These are phyloP conservation scores for Peronosclerospora sorghi DNA, from an alignment of 352 stramenopile genomes.

Conservation along the genomic window DNA sequence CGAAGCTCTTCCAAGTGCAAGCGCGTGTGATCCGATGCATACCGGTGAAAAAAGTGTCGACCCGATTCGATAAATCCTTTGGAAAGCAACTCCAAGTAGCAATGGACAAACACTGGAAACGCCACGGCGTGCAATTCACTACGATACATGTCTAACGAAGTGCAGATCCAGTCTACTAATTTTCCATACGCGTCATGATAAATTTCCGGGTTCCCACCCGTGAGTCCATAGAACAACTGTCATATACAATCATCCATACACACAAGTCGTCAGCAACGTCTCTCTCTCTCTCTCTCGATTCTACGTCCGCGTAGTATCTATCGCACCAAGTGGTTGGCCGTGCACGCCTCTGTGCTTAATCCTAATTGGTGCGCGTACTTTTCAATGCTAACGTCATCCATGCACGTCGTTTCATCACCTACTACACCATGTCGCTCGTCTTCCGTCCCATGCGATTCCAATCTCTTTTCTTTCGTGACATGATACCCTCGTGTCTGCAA, in stretches of 20 bases:
- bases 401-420: conserved; percentile 11
- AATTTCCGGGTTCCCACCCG: conserved; percentile 33
- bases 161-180: conserved; percentile 76
- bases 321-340: conserved; percentile 61
- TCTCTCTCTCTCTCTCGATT: too few species aligned
- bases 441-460: conserved; percentile 7
- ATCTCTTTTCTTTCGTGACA: conserved; percentile 15
- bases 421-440: conserved; percentile 24
- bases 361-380: conserved; percentile 52
- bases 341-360: conserved; percentile 57
- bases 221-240: conserved; percentile 69
- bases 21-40: conserved; percentile 49
- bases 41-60: conserved; percentile 45
- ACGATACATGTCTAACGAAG: conserved; percentile 81
- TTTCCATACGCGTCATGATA: conserved; percentile 64
- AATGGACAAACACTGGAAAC: conserved; percentile 77
- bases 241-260: conserved; percentile 2
- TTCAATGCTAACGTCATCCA: conserved; percentile 31
- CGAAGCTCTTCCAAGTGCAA: conserved; percentile 65
- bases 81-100: conserved; percentile 63
- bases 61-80: conserved; percentile 47
- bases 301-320: too few species aligned
- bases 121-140: conserved; percentile 69
- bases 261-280: conserved; percentile 8
- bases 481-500: conserved; percentile 45